Conservation (phyloP, 2,329 filamentous ascomycete genomes). For the Zasmidium citrigriseum region DNA sequence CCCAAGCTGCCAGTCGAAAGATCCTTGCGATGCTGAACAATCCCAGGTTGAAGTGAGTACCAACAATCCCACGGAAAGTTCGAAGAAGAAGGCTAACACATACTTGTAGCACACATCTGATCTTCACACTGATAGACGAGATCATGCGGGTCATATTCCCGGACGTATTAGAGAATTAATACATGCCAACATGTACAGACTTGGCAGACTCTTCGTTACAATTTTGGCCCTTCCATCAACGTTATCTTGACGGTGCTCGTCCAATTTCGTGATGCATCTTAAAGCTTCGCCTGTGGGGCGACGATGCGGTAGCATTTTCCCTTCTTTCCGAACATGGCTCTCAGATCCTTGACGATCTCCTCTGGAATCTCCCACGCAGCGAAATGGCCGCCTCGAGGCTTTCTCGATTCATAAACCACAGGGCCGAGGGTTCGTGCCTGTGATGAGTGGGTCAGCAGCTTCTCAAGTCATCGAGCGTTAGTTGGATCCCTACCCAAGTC, state of each 20-base stretch:
- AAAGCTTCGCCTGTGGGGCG: slow-evolving; percentile 16
- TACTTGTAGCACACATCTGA: slow-evolving; percentile 47
- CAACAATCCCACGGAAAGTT: not conserved
- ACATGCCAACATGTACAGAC: no score
- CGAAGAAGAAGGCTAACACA: slow-evolving; percentile 26
- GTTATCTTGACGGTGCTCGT: not conserved
- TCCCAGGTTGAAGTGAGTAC: slow-evolving; percentile 76
- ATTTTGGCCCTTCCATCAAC: not conserved
- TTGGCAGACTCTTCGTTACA: slow-evolving; percentile 1
- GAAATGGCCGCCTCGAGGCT: slow-evolving; percentile 59
- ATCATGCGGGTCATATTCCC: slow-evolving; percentile 48
- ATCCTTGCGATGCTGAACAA: slow-evolving; percentile 94
- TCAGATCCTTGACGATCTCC: slow-evolving; percentile 21
- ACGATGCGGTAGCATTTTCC: slow-evolving; percentile 21
- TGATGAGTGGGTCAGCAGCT: not conserved
- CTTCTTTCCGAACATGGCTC: slow-evolving; percentile 23
- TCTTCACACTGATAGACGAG: slow-evolving; percentile 53
- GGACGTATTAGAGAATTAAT: slow-evolving; percentile 27
- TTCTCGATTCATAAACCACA: slow-evolving; percentile 57
- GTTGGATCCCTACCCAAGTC: slow-evolving; percentile 44
- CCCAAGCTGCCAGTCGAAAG: slow-evolving; percentile 83
- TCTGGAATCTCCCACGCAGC: slow-evolving; percentile 49
- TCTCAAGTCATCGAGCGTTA: not conserved
- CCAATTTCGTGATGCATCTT: not conserved
- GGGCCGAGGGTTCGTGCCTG: slow-evolving; percentile 55